A percentile compares a stretch with the other conserved stretches of the same genome.
Evolutionary conservation across 2,329 filamentous ascomycete genomes (phyloP).

Genomic region (Hymenoscyphus infarciens): DNA sequence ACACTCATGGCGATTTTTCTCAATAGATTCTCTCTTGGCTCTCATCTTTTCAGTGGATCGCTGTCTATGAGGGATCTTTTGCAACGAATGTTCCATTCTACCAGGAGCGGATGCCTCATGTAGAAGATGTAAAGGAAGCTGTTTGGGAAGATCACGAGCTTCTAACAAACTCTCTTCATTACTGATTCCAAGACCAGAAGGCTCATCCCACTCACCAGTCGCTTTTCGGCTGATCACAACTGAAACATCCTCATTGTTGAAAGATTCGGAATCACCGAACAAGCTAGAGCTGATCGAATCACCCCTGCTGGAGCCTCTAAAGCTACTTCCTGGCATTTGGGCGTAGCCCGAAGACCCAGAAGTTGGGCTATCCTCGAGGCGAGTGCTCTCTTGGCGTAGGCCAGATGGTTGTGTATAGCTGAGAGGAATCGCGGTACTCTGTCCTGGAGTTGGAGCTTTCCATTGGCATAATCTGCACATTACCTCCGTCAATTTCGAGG

Average conservation of each 20-base stretch:
- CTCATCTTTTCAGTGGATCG: slow-evolving; percentile 71
- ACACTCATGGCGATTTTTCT: slow-evolving; percentile 69
- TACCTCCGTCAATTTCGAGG: slow-evolving; percentile 85
- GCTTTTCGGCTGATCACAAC: slow-evolving; percentile 71
- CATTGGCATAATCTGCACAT: slow-evolving; percentile 87
- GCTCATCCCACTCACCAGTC: slow-evolving; percentile 74
- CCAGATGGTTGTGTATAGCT: slow-evolving; percentile 60
- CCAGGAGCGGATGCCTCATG: slow-evolving; percentile 64
- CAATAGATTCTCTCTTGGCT: slow-evolving; percentile 70
- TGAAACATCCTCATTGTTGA: slow-evolving; percentile 72
- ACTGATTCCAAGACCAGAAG: slow-evolving; percentile 75
- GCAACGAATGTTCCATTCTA: slow-evolving; percentile 44
- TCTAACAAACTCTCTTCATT: slow-evolving; percentile 46
- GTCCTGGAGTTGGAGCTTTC: slow-evolving; percentile 67
- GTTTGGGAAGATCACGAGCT: slow-evolving; percentile 37
- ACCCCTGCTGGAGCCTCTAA: slow-evolving; percentile 75
- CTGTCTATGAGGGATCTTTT: slow-evolving; percentile 46
- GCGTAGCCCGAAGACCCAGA: slow-evolving; percentile 67
- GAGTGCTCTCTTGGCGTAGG: slow-evolving; percentile 60
- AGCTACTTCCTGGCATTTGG: slow-evolving; percentile 70
- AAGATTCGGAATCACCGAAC: slow-evolving; percentile 81
- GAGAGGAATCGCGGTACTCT: slow-evolving; percentile 43
- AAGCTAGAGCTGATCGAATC: slow-evolving; percentile 87
- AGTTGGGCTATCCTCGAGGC: slow-evolving; percentile 74
- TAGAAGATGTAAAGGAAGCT: slow-evolving; percentile 50